phyloP scores from a whole-genome alignment of 257 asterid species.

The Penstemon davidsonii region DNA sequence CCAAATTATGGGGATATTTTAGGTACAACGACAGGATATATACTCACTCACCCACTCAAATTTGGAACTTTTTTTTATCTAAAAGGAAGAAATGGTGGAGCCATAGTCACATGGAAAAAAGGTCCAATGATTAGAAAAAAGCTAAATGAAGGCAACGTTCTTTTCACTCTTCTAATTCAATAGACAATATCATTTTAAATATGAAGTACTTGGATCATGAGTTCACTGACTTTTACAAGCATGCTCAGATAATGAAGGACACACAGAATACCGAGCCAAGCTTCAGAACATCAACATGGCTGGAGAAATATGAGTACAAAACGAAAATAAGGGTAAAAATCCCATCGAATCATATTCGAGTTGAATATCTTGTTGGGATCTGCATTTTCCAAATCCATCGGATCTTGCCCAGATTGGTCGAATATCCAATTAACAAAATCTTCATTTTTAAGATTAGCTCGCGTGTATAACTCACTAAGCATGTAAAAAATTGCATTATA shows the following conservation, averaged over 20 bases:
- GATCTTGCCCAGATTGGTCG: too few species aligned
- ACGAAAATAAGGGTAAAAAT: too few species aligned
- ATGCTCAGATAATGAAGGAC: not conserved
- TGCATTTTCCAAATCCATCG: too few species aligned
- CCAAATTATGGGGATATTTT: slow-evolving; percentile 15
- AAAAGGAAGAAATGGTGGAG: slow-evolving; percentile 33
- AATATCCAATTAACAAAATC: too few species aligned
- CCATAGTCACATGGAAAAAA: slow-evolving; percentile 47
- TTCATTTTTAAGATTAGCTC: too few species aligned
- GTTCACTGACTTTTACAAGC: not conserved
- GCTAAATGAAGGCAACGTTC: slow-evolving; percentile 20
- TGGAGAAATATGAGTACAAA: too few species aligned
- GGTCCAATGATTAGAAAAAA: slow-evolving; percentile 33
- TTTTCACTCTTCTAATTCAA: slow-evolving; percentile 14
- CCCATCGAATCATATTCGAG: too few species aligned
- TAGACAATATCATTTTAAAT: not conserved
- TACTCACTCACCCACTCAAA: slow-evolving; percentile 11
- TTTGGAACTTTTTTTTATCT: slow-evolving; percentile 12
- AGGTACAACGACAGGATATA: slow-evolving; percentile 36
- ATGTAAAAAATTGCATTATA: too few species aligned
- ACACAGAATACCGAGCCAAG: not conserved
- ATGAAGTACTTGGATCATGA: slow-evolving; percentile 3
- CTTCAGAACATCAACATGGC: too few species aligned
- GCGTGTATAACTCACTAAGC: too few species aligned
- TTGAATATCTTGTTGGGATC: too few species aligned